phyloP scores from a whole-genome alignment of 2,329 filamentous ascomycete genomes.

The Fusarium sp. region DNA sequence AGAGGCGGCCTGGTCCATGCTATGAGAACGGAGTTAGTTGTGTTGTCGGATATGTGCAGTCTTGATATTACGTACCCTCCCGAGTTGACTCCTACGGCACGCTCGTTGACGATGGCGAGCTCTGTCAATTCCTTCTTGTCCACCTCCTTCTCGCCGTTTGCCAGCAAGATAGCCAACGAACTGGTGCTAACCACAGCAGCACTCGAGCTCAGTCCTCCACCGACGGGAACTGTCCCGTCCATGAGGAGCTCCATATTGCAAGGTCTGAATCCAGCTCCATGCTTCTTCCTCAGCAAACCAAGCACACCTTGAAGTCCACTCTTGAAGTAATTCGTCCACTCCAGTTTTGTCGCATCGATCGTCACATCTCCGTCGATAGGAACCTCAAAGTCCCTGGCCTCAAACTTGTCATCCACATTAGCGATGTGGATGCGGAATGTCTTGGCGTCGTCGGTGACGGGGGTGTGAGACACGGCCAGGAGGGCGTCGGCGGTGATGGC shows the following conservation, averaged over 20 bases:
- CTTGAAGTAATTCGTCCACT: slow-evolving; percentile 99
- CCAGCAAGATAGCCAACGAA: slow-evolving; percentile 86
- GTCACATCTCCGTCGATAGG: slow-evolving; percentile 72
- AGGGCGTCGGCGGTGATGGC: slow-evolving; percentile 93
- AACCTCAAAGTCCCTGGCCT: slow-evolving; percentile 79
- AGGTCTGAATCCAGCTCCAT: slow-evolving; percentile 71
- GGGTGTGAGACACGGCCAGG: slow-evolving; percentile 77
- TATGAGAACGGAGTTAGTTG: slow-evolving; percentile 50
- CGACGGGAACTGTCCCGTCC: slow-evolving; percentile 91
- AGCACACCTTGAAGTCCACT: slow-evolving; percentile 87
- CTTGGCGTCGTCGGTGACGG: slow-evolving; percentile 60
- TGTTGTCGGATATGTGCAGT: background rate
- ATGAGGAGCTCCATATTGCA: slow-evolving; percentile 86
- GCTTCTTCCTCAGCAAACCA: slow-evolving; percentile 77
- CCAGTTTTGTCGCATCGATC: slow-evolving; percentile 86
- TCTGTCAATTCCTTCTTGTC: slow-evolving; percentile 94
- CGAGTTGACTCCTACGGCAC: slow-evolving; percentile 94
- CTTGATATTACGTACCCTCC: slow-evolving; percentile 74
- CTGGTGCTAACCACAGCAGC: slow-evolving; percentile 94
- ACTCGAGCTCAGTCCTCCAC: slow-evolving; percentile 92
- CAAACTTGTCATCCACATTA: slow-evolving; percentile 85
- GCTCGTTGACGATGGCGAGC: slow-evolving; percentile 93
- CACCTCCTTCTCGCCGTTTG: slow-evolving; percentile 81
- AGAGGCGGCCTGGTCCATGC: slow-evolving; percentile 97
- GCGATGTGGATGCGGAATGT: slow-evolving; percentile 79